Base-by-base conservation (phyloP, 192 early-diverging fungal genomes). In the Chytriomyces confervae region DNA sequence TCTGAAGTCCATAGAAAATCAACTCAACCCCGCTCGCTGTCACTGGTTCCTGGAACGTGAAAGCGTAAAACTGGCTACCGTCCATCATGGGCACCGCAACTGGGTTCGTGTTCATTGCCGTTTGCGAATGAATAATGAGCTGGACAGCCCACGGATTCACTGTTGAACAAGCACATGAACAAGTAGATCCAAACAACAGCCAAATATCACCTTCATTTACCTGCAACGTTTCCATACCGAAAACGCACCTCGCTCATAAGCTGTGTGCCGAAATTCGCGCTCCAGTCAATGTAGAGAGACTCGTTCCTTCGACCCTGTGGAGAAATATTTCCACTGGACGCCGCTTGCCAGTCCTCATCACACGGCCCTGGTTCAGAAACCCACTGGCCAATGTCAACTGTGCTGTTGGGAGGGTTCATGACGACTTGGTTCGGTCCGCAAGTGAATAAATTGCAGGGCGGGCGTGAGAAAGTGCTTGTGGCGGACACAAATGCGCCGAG, bases 241-340 rank as follows among this genome's bases (percentile, higher is more conserved):
- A 76, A 65, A 16, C 75, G 27, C 3, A 76, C 64, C 49, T 76
- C 75, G 7, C 24, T 47, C 27, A 76, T 62, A 9, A 76, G 53
- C 24, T 57, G 50, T 3, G 75, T 76, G 23, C 50, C 50, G 49
- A 51, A 76, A 29, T 65, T 76, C 18, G 6, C 64, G 10, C 46
- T 50, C 75, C 75, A 76, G 24, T 76, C 75, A 18, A 76, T 13
- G 7, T 7, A 50, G 18, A 76, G 46, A 18, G 63, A 27, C 45
- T 36, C 75, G 64, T 76, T 76, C 6, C 29, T 18, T 13, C 64
- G 47, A 24, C 69, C 69, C 3, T 23, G 0, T 47, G 50, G 50
- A 3, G 11, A 16, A 10, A 70, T 49, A 13, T 23, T 53, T 20
- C 69, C 50, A n/a, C 49, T 50, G 1, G 11, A 47, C 16, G 69